Base-by-base conservation (phyloP, 108 stramenopile genomes). In the Aurantiochytrium sp. region DNA sequence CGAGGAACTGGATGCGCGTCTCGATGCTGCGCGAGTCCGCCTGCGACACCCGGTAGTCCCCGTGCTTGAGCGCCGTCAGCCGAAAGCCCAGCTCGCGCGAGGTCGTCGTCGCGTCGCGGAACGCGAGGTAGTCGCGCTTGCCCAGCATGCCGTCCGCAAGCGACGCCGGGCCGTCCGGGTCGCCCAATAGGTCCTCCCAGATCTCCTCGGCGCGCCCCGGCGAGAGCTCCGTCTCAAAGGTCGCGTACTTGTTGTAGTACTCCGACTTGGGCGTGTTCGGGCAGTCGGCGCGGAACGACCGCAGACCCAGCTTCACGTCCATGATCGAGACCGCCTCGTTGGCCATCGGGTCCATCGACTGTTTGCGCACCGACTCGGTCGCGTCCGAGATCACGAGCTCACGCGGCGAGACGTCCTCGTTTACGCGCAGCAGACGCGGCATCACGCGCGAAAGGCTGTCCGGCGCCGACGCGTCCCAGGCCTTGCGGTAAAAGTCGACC, bases 51-150 rank as follows among this genome's bases (percentile, higher is more conserved):
- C 45, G 39, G 24, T 81, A 81, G 73, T 81, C 45, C 19, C 73
- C 73, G 24, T 81, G 73, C 39, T 30, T 12, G 19, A 81, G 24
- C 15, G 73, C 73, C n/a, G 73, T 81, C n/a, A 81, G 73, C 6
- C 73, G 73, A 42, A 81, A 81, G 1, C 73, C 73, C 50, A 81
- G 73, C 73, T 81, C 73, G 42, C n/a, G n/a, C 8, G 73, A 81
- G 45, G 73, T 81, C n/a, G 73, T 81, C 32, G 73, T 81, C 27
- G 73, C 73, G 24, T 81, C 73, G 17, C 73, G 73, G 4, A 81
- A 81, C 27, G 42, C 30, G 8, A 81, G 30, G 73, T 81, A 81
- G 45, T 81, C 73, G 27, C 73, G 39, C 73, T 81, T 81, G 45
- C 73, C 73, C 12, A 81, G 73, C 45, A 30, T 81, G 39, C 73